Evolutionary conservation across 148 eudicot species (phyloP), one percentile per base, ranked within the genome.

Genomic region (Chenopodium berlandieri): DNA sequence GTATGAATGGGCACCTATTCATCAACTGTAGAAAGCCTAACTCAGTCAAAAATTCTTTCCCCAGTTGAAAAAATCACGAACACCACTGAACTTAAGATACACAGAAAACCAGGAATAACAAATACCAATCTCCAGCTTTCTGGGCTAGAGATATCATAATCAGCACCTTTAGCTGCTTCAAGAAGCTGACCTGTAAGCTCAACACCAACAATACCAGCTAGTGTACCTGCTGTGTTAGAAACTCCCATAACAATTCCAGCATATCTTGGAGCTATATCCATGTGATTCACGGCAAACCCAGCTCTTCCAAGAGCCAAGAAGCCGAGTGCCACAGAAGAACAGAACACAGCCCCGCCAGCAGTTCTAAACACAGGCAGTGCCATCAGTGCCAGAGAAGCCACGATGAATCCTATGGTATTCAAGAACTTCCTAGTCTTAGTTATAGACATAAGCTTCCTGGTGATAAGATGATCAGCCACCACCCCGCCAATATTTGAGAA

Each of bases 241-340:
- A 95, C 94, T 79, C 98, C 98, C 97, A 95, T 95, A 17, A 95
- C 94, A 58, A 95, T 95, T 22, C 98, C 98, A 60, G 98, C 98
- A 80, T 90, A 95, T 77, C 97, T 89, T 2, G 98, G 98, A 82
- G 98, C 98, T 83, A 95, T 88, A 82, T 95, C 98, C 98, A 95
- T 95, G 84, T 95, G 98, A 85, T 95, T 95, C 66, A 95, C 95
- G 0, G 98, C 98, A 92, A 95, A 95, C 27, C 98, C 98, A 40
- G 97, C 98, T 88, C 98, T 88, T 47, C 97, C 98, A n/a, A 95
- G 88, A 14, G 98, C 97, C 92, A 95, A 85, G 85, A 91, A 95
- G 48, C 98, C 98, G 46, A 95, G 91, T 71, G 98, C 98, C 70
- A 95, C 88, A n/a, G 98, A 93, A 65, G 97, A 95, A 85, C 97